Base-by-base conservation (phyloP, 805 yeast genomes). In the Pichia scutulata region DNA sequence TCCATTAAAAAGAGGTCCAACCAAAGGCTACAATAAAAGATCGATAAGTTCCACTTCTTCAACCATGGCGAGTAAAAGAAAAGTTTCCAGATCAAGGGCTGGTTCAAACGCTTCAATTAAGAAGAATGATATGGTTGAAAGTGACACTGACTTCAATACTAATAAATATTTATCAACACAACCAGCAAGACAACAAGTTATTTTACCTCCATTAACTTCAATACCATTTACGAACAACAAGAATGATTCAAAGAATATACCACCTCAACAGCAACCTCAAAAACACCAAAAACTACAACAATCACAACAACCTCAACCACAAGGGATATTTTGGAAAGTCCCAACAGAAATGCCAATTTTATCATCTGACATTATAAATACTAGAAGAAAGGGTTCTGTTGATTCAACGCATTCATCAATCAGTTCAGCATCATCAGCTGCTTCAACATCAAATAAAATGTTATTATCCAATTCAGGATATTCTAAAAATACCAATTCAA, bases 1-100 rank as follows among this genome's bases (percentile, higher is more conserved):
- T 2, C 95, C 90, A 0, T 63, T 86, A 62, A 86, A 86, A 58
- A 68, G 95, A 57, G 95, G 95, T 0, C 95, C 95, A 0, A 74
- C 84, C 0, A 86, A 84, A 59, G 92, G 92, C 1, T 82, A 78
- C 44, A 57, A 58, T 2, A 64, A 60, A 44, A 41, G 47, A 24
- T 23, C 46, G 6, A 40, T 10, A 39, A 16, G 21, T 13, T 7
- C 39, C 24, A 18, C 25, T 43, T 21, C 44, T 26, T 24, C 47
- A 30, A 30, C 51, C 51, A 18, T 51, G 30, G 19, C 51, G 43
- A 26, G 7, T 2, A 33, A 33, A n/a, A 33, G 37, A 33, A 33
- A 33, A 33, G 19, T 33, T 39, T 19, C 40, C 19, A 39, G 24
- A 19, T 39, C 37, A 33, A 33, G 37, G 5, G 40, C 23, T 10